Evolutionary conservation across 371 early-diverging fungal species (phyloP).

Genomic region (Conidiobolus coronatus): DNA sequence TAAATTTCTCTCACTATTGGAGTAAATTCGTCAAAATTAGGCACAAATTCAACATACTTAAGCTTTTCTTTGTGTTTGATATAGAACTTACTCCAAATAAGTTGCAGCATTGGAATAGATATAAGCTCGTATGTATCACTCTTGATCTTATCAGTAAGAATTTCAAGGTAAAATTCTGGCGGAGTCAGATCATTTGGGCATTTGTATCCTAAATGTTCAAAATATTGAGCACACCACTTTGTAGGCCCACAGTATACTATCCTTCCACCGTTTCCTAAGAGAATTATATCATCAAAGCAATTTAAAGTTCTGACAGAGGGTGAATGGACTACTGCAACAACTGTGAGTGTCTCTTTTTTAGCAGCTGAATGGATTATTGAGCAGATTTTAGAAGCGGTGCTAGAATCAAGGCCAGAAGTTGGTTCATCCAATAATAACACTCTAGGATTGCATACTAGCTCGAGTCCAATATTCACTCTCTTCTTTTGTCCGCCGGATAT

Average conservation of each 20-base stretch:
- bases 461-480: constrained; percentile 63
- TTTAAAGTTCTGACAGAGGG: constrained; percentile 36
- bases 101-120: background rate
- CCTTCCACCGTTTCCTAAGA: constrained; percentile 36
- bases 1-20: background rate
- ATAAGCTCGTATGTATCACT: background rate
- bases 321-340: constrained; percentile 49
- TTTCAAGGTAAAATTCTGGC: constrained; percentile 30
- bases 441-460: constrained; percentile 62
- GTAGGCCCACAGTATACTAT: constrained; percentile 34
- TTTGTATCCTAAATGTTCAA: constrained; percentile 27
- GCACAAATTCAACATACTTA: background rate
- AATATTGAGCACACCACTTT: constrained; percentile 17
- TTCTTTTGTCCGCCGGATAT: constrained; percentile 80
- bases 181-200: constrained; percentile 24
- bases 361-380: constrained; percentile 27
- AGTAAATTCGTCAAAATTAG: background rate
- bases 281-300: constrained; percentile 38
- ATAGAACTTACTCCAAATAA: constrained; percentile 3
- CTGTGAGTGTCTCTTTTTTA: constrained; percentile 25
- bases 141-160: constrained; percentile 12
- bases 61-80: background rate
- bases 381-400: constrained; percentile 39
- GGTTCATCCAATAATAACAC: constrained; percentile 89
- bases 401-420: constrained; percentile 62